Base-by-base conservation (phyloP, 2,329 filamentous ascomycete species). In the Xylaria sp. region DNA sequence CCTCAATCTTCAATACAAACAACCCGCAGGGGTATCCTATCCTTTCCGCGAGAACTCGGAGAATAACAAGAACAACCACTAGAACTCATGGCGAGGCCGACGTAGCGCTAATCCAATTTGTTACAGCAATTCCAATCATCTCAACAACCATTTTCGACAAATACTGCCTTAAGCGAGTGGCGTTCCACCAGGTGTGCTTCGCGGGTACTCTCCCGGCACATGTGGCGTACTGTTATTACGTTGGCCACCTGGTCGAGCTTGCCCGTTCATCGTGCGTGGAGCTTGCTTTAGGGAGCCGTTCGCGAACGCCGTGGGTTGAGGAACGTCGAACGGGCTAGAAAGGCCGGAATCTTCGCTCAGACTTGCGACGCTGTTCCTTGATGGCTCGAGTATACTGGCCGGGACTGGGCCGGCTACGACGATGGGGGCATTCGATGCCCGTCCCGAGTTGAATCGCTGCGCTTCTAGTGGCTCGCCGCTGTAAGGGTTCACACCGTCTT, bases 401-500 rank as follows among this genome's bases (percentile, higher is more conserved):
- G 66, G 65, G 9, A 62, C 49, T 5, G 71, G 75, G 4, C 73
- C 74, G 0, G 71, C 63, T 1, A 75, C 64, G 23, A 74, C 66
- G 11, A 76, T 65, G 0, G 73, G 74, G 26, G 65, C 66, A 20
- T 72, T 72, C 6, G 71, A 69, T 36, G 68, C 72, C 17, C 67
- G 71, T 20, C 60, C 61, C 0, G 69, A 64, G 49, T 69, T 63
- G 15, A 44, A 66, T n/a, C 63, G 65, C 42, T 73, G 72, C 40
- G 65, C 63, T 31, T 65, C 70, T 13, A 83, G 70, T 0, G 83
- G 81, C 72, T 86, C 81, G 71, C 80, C 84, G 38, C 83, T 88
- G 71, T 89, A 88, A 2, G 86, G 87, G 72, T 89, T 89, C 46
- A 88, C 81, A 6, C 87, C 86, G 68, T 89, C 87, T 70, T 86